Conservation (phyloP, 306 rosid genomes). For the Lagenaria siceraria region DNA sequence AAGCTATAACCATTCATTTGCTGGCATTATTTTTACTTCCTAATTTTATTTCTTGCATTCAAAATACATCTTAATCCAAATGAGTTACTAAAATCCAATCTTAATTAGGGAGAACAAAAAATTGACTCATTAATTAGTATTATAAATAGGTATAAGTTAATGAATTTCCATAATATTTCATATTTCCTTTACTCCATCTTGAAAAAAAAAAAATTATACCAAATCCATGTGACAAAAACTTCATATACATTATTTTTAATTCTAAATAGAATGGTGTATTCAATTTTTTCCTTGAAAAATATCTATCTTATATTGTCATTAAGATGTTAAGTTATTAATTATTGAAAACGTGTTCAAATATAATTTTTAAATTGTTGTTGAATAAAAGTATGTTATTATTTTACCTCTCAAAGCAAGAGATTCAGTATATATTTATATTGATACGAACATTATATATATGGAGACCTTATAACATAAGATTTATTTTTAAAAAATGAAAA, state of each 20-base stretch:
- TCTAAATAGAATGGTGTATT: background rate
- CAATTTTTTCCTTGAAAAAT: background rate
- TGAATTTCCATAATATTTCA: background rate
- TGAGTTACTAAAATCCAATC: background rate
- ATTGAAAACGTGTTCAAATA: background rate
- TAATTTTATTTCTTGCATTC: background rate
- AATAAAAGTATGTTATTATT: background rate
- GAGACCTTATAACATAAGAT: no score
- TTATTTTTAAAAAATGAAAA: background rate
- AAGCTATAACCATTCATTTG: background rate
- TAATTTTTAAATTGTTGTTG: background rate
- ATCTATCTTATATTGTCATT: background rate
- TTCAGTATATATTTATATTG: no score
- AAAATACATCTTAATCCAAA: background rate
- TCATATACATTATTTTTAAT: background rate
- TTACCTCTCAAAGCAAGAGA: background rate
- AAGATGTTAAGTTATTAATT: background rate
- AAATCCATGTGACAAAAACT: background rate
- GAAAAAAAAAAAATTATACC: background rate
- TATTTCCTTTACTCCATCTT: background rate
- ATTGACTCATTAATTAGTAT: background rate
- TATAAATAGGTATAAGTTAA: background rate
- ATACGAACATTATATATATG: no score
- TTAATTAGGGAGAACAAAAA: background rate
- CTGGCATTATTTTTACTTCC: background rate